Base-by-base conservation (phyloP, 1,284 basidiomycete species). In the Fistulinella cinereoalba region DNA sequence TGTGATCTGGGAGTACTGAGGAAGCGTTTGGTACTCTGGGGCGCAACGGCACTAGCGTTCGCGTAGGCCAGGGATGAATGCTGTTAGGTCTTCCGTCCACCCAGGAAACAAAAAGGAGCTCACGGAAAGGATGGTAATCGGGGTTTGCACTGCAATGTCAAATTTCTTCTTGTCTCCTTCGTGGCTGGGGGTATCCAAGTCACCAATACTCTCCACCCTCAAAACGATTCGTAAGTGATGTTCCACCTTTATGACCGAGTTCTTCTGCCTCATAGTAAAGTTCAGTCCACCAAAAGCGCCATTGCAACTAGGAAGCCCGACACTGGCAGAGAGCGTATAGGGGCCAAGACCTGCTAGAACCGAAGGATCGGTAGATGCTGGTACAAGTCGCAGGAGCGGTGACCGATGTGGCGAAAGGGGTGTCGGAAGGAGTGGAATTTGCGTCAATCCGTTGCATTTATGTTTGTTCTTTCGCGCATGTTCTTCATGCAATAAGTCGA, bases 111-210 rank as follows among this genome's bases (percentile, higher is more conserved):
- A 36, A 25, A 32, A 22, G 11, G 24, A 9, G 18, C 56, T 51
- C 52, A 92, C 89, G 1, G 88, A 90, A 41, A 92, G 79, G 46
- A 92, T 80, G 37, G 86, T 79, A 15, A 95, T 74, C 0, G 91
- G 91, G 0, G 83, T 83, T 61, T 92, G 92, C 37, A 98, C 81
- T 43, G 96, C 85, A 57, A 98, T 94, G 64, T 98, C 95, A 67
- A 91, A 69, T 67, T 88, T 92, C 51, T 81, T 74, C 60, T 81
- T 85, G 18, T 85, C 43, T 2, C 10, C 40, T 18, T 46, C 46
- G 4, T 75, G 83, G 61, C 82, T 85, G 13, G 77, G 57, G 57
- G 92, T 85, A 7, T 76, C 73, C 29, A 69, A 37, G 7, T 54
- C 52, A 7, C 47, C 55, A 3, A 53, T 10, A 18, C 84, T 72